phyloP scores from a whole-genome alignment of 305 asterid species.

The Fraxinus ornus region DNA sequence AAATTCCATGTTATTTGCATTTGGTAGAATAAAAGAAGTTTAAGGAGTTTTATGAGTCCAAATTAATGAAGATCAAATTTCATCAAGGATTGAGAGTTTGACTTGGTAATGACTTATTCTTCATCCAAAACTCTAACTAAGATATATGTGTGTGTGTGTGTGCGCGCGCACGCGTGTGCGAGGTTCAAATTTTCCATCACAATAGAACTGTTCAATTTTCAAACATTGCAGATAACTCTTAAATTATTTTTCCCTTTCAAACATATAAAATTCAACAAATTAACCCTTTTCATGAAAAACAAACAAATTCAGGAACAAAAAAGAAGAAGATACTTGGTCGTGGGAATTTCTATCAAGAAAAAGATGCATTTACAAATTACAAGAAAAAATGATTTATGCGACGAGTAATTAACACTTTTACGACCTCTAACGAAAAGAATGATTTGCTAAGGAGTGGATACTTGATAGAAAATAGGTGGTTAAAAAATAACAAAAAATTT shows the following conservation, averaged over 20 bases:
- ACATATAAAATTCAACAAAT: neutral
- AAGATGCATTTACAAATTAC: neutral
- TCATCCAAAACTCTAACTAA: too few species aligned
- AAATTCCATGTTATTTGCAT: too few species aligned
- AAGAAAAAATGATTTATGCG: neutral
- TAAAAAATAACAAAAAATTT: too few species aligned
- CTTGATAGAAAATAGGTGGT: too few species aligned
- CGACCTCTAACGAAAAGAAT: neutral
- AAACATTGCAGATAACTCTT: neutral
- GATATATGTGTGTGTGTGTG: too few species aligned
- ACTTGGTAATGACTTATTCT: too few species aligned
- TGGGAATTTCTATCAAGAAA: neutral
- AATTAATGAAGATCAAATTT: too few species aligned
- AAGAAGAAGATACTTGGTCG: neutral
- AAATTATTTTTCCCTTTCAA: neutral
- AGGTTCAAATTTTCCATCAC: constrained; percentile 45
- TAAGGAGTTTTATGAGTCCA: too few species aligned
- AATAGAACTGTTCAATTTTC: constrained; percentile 8
- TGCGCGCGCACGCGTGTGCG: too few species aligned
- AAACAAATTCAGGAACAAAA: neutral
- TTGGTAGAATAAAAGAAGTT: too few species aligned
- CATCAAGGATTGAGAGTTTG: too few species aligned
- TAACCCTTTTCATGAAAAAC: neutral
- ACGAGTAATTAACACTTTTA: neutral
- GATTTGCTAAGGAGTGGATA: neutral